phyloP scores from a whole-genome alignment of 2,329 filamentous ascomycete genomes.

The Aspergillus alliaceus region DNA sequence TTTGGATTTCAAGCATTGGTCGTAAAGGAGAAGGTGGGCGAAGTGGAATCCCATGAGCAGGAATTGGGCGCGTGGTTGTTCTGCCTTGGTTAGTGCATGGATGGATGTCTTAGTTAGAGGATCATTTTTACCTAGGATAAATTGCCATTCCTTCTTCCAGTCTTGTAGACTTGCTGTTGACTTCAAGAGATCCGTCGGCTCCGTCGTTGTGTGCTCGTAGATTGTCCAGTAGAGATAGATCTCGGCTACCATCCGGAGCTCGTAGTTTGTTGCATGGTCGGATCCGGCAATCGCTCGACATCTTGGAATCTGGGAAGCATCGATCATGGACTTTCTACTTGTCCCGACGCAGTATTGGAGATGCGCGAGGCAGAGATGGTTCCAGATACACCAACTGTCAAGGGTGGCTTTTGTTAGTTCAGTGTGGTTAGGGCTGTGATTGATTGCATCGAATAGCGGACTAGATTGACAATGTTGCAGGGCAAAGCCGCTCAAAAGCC shows the following conservation, averaged over 20 bases:
- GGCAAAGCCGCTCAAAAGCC: slow-evolving; percentile 47
- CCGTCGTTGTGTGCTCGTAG: slow-evolving; percentile 37
- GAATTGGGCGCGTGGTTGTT: slow-evolving; percentile 47
- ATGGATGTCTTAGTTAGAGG: background rate
- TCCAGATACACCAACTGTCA: slow-evolving; percentile 42
- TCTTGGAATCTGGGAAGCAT: slow-evolving; percentile 37
- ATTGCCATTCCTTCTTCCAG: slow-evolving; percentile 44
- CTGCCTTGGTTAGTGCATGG: slow-evolving; percentile 19
- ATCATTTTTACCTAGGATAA: slow-evolving; percentile 34
- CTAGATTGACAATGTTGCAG: slow-evolving; percentile 44
- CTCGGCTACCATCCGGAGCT: slow-evolving; percentile 49
- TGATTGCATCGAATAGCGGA: slow-evolving; percentile 30
- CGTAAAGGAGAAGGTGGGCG: slow-evolving; percentile 45
- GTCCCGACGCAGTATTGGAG: slow-evolving; percentile 50
- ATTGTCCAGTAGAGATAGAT: slow-evolving; percentile 48
- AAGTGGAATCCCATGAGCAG: slow-evolving; percentile 50
- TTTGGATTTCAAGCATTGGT: slow-evolving; percentile 35
- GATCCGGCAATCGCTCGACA: slow-evolving; percentile 40
- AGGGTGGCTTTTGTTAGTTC: slow-evolving; percentile 22
- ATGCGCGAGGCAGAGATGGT: slow-evolving; percentile 46
- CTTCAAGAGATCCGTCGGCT: slow-evolving; percentile 33
- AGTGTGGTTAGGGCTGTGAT: background rate
- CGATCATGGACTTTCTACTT: slow-evolving; percentile 39
- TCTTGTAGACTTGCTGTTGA: slow-evolving; percentile 34
- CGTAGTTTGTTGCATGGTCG: slow-evolving; percentile 45